Conservation (phyloP, 2,329 filamentous ascomycete genomes). For the Aureobasidium sp. region DNA sequence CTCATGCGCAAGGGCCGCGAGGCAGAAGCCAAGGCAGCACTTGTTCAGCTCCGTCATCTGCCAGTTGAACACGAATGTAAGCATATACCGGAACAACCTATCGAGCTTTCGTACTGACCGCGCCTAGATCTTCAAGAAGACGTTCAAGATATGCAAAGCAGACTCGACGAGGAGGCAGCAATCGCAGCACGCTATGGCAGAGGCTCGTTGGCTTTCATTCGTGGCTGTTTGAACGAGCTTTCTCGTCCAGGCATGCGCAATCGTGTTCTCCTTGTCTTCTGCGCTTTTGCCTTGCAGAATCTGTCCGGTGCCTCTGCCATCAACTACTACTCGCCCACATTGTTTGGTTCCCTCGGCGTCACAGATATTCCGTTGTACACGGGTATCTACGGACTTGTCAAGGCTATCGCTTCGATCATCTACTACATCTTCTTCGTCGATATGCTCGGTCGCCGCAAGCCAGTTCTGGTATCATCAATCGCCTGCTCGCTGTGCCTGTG, state of each 20-base stretch:
- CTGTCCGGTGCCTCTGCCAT: slow-evolving; percentile 26
- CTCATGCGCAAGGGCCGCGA: slow-evolving; percentile 22
- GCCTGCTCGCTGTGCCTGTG: slow-evolving; percentile 32
- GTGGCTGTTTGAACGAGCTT: slow-evolving; percentile 27
- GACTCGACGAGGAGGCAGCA: slow-evolving; percentile 21
- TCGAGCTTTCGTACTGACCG: slow-evolving; percentile 20
- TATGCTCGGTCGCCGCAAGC: slow-evolving; percentile 31
- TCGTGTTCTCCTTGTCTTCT: slow-evolving; percentile 22
- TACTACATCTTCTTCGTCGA: slow-evolving; percentile 34
- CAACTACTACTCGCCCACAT: slow-evolving; percentile 32
- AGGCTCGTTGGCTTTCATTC: slow-evolving; percentile 22
- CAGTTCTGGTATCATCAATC: slow-evolving; percentile 32
- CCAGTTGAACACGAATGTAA: slow-evolving; percentile 20
- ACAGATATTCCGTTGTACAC: slow-evolving; percentile 29
- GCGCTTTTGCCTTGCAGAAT: slow-evolving; percentile 24
- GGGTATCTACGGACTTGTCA: slow-evolving; percentile 33
- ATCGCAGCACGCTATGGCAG: slow-evolving; percentile 23
- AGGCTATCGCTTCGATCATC: slow-evolving; percentile 31
- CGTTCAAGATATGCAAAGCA: slow-evolving; percentile 20
- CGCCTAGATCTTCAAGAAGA: slow-evolving; percentile 26
- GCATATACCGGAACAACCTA: background rate
- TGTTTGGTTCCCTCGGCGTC: slow-evolving; percentile 32
- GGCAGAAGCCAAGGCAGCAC: slow-evolving; percentile 17
- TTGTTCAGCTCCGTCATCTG: slow-evolving; percentile 21
- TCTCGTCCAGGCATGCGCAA: slow-evolving; percentile 32